Percentiles rank a stretch among this genome's conserved stretches.
These are phyloP conservation scores for Luzula sylvatica DNA, from an alignment of 176 grass and related monocot genomes.

Conservation along the genomic window DNA sequence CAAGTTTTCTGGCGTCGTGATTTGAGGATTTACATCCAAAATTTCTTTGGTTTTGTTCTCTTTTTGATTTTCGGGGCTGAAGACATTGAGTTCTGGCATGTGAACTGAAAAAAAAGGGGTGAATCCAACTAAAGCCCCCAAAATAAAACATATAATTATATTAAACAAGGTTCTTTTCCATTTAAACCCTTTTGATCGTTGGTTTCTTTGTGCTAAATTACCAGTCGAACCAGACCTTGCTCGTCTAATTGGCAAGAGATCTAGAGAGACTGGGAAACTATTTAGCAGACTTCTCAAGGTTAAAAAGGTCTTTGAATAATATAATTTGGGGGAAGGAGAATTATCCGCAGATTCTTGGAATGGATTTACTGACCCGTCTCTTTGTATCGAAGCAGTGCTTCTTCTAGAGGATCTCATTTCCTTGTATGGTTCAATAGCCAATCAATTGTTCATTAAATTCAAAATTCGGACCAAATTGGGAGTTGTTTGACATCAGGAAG, in stretches of 20 bases:
- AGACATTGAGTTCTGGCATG: slow-evolving; percentile 27
- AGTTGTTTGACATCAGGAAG: no score
- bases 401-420: slow-evolving; percentile 69
- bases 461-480: no score
- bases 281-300: slow-evolving; percentile 46
- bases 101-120: slow-evolving; percentile 60
- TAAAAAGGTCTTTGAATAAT: slow-evolving; percentile 62
- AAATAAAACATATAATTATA: slow-evolving; percentile 54
- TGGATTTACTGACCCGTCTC: slow-evolving; percentile 43
- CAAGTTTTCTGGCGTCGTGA: slow-evolving; percentile 34
- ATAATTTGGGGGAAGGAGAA: slow-evolving; percentile 54
- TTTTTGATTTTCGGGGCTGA: slow-evolving; percentile 15
- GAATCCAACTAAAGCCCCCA: slow-evolving; percentile 69
- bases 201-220: slow-evolving; percentile 45
- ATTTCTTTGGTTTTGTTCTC: slow-evolving; percentile 8
- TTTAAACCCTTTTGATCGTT: slow-evolving; percentile 43
- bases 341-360: slow-evolving; percentile 49
- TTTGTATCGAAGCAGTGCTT: slow-evolving; percentile 30
- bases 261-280: slow-evolving; percentile 35
- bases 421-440: background rate
- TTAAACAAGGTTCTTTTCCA: slow-evolving; percentile 46
- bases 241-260: slow-evolving; percentile 29
- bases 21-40: slow-evolving; percentile 25
- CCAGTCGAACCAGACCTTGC: slow-evolving; percentile 37
- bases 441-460: no score